Evolutionary conservation across 1,284 basidiomycete species (phyloP), one percentile per base, ranked within the genome.

Genomic region (Ganoderma meredithae): DNA sequence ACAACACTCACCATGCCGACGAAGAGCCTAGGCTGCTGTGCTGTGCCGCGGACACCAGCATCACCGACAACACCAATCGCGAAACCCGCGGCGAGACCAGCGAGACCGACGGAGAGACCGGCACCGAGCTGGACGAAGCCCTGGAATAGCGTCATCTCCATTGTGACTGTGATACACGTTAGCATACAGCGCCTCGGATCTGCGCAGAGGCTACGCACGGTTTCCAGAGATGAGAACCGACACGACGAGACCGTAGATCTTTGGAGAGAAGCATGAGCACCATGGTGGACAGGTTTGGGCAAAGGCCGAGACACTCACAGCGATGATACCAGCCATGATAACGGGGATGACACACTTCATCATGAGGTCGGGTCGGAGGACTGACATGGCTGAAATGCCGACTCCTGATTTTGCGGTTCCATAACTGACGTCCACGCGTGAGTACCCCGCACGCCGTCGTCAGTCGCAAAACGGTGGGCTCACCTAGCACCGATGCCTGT

Each of bases 281-380:
- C 63, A 71, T 59, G n/a, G 27, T 27, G 7, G 22, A 43, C 19
- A 43, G 1, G n/a, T 13, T 19, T 36, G 7, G 19, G 36, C 8
- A 40, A 3, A 8, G n/a, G 22, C 13, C 19, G 12, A 25, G 13
- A 43, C 17, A 86, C 89, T 76, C 74, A 96, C 95, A 79, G 93
- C 96, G 82, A 98, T 97, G 85, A 99, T 99, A 96, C 97, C 97
- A 86, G 97, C 96, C 97, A 99, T 99, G 82, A 99, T 93, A 80
- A 99, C 97, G 65, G 97, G 97, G 72, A 99, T 92, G 71, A 96
- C 92, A 87, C 93, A 97, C 88, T 88, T 94, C 93, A 96, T 96
- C 92, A 96, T 95, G 75, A 95, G 86, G 85, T 97, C 95, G 67
- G 95, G 95, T 75, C 96, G 91, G 75, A 99, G 90, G 71, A 98